Evolutionary conservation across 352 stramenopile species (phyloP).

Genomic region (Globisporangium heterothallicum): DNA sequence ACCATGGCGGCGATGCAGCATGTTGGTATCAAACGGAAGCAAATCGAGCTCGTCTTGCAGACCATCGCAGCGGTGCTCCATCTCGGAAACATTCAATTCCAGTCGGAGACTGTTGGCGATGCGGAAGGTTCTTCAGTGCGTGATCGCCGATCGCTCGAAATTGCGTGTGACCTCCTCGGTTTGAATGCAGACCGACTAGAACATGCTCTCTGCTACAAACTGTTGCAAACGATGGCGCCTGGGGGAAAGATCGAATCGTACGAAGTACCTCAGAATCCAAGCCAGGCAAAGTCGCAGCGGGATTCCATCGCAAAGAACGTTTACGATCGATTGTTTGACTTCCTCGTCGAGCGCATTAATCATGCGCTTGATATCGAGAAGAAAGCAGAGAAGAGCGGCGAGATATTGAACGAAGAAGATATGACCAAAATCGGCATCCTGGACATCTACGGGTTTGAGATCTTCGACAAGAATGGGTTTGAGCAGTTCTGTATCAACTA

Average conservation of each 20-base stretch:
- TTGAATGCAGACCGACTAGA: slow-evolving; percentile 56
- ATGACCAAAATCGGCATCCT: slow-evolving; percentile 90
- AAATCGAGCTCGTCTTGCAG: slow-evolving; percentile 86
- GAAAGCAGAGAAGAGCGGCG: slow-evolving; percentile 71
- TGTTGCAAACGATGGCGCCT: slow-evolving; percentile 84
- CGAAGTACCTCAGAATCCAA: slow-evolving; percentile 81
- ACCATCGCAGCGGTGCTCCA: slow-evolving; percentile 75
- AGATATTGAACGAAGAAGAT: slow-evolving; percentile 65
- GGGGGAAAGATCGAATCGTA: slow-evolving; percentile 82
- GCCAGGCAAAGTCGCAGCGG: slow-evolving; percentile 87
- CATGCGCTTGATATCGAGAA: slow-evolving; percentile 81
- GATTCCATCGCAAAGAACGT: slow-evolving; percentile 96
- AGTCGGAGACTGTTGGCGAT: slow-evolving; percentile 52
- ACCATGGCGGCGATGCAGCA: slow-evolving; percentile 86
- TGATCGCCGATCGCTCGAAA: slow-evolving; percentile 47
- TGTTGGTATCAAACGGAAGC: slow-evolving; percentile 84
- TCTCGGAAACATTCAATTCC: slow-evolving; percentile 74
- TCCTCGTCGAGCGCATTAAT: slow-evolving; percentile 92
- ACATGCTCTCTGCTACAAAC: slow-evolving; percentile 77
- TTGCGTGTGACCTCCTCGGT: slow-evolving; percentile 62
- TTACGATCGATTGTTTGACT: slow-evolving; percentile 96
- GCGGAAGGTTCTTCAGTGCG: slow-evolving; percentile 60
- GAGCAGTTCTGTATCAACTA: slow-evolving; percentile 96
- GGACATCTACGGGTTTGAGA: slow-evolving; percentile 97
- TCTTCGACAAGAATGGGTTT: slow-evolving; percentile 92